Evolutionary conservation across 768 basidiomycete genomes (phyloP).

Genomic region (Trametes sanguinea): DNA sequence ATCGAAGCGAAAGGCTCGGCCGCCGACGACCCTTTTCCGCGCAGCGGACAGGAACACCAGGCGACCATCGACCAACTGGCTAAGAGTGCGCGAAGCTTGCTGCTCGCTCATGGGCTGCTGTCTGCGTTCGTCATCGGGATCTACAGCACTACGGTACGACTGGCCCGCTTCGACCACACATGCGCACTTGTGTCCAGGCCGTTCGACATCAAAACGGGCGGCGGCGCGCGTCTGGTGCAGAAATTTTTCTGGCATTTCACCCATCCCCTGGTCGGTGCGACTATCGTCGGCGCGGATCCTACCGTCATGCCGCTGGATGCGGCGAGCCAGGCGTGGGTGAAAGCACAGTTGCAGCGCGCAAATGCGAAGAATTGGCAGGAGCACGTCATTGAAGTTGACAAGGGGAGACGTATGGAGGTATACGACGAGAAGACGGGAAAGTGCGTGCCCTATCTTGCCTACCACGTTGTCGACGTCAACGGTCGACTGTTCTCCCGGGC

Average conservation of each 20-base stretch:
- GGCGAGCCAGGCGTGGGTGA: too few species aligned
- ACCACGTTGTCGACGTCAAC: too few species aligned
- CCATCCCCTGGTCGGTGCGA: constrained; percentile 2
- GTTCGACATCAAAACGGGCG: constrained; percentile 8
- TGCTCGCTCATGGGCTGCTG: constrained; percentile 12
- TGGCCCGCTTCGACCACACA: constrained; percentile 22
- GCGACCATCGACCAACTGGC: constrained; percentile 13
- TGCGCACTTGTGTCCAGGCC: constrained; percentile 6
- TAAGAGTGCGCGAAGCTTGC: constrained; percentile 11
- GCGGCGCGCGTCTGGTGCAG: constrained; percentile 3
- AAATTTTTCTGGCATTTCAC: constrained; percentile 21
- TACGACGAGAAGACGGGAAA: too few species aligned
- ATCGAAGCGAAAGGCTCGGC: constrained; percentile 8
- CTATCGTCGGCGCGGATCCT: too few species aligned
- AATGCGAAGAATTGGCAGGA: too few species aligned
- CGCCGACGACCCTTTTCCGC: background rate
- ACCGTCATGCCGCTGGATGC: too few species aligned
- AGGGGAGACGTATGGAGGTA: constrained; percentile 4
- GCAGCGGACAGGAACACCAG: too few species aligned
- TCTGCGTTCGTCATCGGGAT: constrained; percentile 19
- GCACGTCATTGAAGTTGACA: background rate
- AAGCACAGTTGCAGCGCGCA: too few species aligned
- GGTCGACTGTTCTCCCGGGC: too few species aligned
- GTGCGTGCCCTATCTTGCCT: too few species aligned
- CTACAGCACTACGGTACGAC: constrained; percentile 7